Evolutionary conservation across 192 early-diverging fungal species (phyloP), one percentile per base, ranked within the genome.

Genomic region (Physocladia obscura): DNA sequence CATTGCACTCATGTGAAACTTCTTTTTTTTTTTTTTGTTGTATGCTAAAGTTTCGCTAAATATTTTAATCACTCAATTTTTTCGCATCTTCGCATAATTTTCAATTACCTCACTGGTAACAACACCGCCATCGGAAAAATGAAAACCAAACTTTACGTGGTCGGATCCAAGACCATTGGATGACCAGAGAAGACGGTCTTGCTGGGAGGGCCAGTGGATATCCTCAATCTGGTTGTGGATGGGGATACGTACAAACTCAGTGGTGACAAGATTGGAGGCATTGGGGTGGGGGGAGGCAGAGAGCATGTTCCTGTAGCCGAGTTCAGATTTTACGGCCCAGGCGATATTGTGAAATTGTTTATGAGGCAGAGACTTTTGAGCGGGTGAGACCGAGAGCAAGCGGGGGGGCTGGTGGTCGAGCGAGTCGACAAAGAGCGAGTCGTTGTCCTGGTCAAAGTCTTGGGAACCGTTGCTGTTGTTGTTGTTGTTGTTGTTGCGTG

Each of bases 221-320:
- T 87, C 86, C 62, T 87, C 86, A 40, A 82, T 71, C 27, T 74
- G 62, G 22, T 70, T 58, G 68, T 87, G 86, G 36, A 87, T 78
- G 2, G 80, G 71, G 40, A 68, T 68, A 4, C 65, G 27, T n/a
- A 68, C 51, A 57, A 68, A 68, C 31, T 68, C 65, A 15, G 65
- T 57, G 0, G 21, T 13, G 54, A 68, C 65, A 32, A 68, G 54
- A 34, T 68, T 68, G 5, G 65, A 56, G 8, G 65, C 50, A 27
- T 37, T 57, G 3, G 65, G 65, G 35, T 68, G 65, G 5, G 65
- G 51, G 4, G 65, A 38, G 19, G 65, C 38, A 1, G 65, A 68
- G 65, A 68, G 26, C 65, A 68, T 68, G 50, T 68, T 68, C 4
- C 65, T 27, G 37, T 68, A 68, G 22, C 65, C 65, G 15, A 68